These are phyloP conservation scores for Populus trichocarpa DNA, from an alignment of 441 rosid genomes.

Conservation along the genomic window DNA sequence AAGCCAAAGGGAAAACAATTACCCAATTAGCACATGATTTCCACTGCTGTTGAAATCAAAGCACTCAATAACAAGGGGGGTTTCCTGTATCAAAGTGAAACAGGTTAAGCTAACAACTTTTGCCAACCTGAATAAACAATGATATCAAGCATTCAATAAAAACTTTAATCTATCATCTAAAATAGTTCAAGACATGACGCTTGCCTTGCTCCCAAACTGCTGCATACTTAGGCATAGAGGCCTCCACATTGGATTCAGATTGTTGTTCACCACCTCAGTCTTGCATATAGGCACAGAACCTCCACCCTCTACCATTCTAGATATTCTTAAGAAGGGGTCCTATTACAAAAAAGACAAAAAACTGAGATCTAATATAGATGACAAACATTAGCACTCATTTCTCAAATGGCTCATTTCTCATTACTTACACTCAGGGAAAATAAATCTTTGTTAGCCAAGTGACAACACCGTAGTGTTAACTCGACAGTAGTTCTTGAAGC, in stretches of 20 bases:
- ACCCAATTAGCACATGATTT: constrained; percentile 69
- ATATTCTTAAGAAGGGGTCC: constrained; percentile 87
- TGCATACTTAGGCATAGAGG: constrained; percentile 60
- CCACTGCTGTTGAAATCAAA: constrained; percentile 75
- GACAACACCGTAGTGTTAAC: constrained; percentile 42
- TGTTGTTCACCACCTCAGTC: constrained; percentile 67
- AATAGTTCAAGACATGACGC: constrained; percentile 14
- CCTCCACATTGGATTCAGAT: constrained; percentile 71
- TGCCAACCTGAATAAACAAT: background rate
- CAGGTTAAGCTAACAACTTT: background rate
- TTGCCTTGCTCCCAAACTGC: constrained; percentile 81
- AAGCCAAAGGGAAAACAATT: constrained; percentile 6
- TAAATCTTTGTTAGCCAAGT: constrained; percentile 64
- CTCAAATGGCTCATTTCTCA: background rate
- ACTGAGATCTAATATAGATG: background rate
- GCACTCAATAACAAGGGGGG: constrained; percentile 74
- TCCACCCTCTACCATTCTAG: constrained; percentile 57
- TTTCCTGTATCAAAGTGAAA: constrained; percentile 45
- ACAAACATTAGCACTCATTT: background rate
- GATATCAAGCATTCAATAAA: background rate
- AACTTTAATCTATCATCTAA: background rate
- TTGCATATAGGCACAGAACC: constrained; percentile 58
- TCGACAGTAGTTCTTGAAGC: constrained; percentile 57
- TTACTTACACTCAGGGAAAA: constrained; percentile 73
- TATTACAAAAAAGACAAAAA: constrained; percentile 21